Conservation (phyloP, 208 protist genomes). For the Leishmania amazonensis region DNA sequence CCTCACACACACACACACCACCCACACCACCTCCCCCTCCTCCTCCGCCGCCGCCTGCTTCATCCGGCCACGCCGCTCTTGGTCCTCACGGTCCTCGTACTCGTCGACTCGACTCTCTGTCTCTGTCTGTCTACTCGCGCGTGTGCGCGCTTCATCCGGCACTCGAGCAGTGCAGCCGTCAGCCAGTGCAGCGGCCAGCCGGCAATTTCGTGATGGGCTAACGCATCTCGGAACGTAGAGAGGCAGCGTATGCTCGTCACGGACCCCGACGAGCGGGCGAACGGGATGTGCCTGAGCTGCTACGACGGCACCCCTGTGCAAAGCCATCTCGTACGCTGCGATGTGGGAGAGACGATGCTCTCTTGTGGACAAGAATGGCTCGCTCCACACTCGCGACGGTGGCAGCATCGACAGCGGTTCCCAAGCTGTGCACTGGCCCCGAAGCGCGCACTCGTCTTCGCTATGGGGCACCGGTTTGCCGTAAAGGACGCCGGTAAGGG, state of each 20-base stretch:
- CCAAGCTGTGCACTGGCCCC: slow-evolving; percentile 11
- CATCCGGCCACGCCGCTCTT: background rate
- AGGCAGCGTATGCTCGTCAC: slow-evolving; percentile 38
- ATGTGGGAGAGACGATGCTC: slow-evolving; percentile 52
- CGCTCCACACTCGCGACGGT: slow-evolving; percentile 79
- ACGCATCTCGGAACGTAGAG: slow-evolving; percentile 48
- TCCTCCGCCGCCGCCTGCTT: background rate
- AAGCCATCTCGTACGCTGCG: slow-evolving; percentile 43
- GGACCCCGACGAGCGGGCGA: slow-evolving; percentile 28
- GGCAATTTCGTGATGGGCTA: slow-evolving; percentile 57
- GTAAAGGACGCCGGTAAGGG: background rate
- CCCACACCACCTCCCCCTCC: background rate
- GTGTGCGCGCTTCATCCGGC: no score
- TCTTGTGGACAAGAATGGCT: slow-evolving; percentile 23
- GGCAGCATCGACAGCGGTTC: slow-evolving; percentile 66
- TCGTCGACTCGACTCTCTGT: background rate
- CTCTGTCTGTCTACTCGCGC: background rate
- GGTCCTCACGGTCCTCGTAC: background rate
- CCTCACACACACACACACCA: background rate
- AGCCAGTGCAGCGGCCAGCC: slow-evolving; percentile 17
- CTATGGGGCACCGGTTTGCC: slow-evolving; percentile 54
- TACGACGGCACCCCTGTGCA: slow-evolving; percentile 49
- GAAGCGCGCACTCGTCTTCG: no score
- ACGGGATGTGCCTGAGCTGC: slow-evolving; percentile 36
- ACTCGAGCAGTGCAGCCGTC: background rate